Conservation (phyloP, 1,284 basidiomycete species). For the Apiotrichum laibachii region DNA sequence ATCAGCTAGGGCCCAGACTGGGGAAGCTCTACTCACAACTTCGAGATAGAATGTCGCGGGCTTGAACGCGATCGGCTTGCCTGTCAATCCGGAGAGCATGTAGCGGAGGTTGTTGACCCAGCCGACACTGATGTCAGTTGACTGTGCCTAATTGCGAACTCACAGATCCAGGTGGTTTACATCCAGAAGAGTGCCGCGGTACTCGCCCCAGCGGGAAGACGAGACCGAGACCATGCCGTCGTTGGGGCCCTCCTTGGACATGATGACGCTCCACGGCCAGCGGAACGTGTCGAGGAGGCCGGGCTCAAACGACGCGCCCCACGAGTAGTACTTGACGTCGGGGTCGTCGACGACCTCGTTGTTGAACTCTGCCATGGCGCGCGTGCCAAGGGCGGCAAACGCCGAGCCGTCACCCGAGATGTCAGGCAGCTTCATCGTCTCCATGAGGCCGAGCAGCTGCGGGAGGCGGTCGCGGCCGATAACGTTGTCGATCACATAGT, state of each 20-base stretch:
- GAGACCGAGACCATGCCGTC: constrained; percentile 90
- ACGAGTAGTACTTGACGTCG: constrained; percentile 82
- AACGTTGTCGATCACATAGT: constrained; percentile 80
- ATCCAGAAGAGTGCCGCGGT: constrained; percentile 71
- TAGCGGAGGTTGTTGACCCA: constrained; percentile 61
- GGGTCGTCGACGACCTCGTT: constrained; percentile 72
- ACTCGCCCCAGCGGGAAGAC: constrained; percentile 79
- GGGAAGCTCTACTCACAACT: constrained; percentile 53
- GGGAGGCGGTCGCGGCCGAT: constrained; percentile 58
- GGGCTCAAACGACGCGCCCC: constrained; percentile 85
- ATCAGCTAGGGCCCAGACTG: not conserved
- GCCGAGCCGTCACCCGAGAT: constrained; percentile 87
- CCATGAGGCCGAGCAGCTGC: constrained; percentile 57
- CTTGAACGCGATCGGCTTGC: constrained; percentile 82
- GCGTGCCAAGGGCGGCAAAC: constrained; percentile 80
- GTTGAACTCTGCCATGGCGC: constrained; percentile 85
- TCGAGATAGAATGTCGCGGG: constrained; percentile 85
- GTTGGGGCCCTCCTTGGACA: constrained; percentile 86
- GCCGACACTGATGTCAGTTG: constrained; percentile 41
- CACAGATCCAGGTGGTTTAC: constrained; percentile 91
- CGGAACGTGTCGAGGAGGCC: constrained; percentile 83
- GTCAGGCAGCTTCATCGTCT: constrained; percentile 61
- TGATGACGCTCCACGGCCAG: constrained; percentile 77
- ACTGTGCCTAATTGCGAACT: constrained; percentile 14
- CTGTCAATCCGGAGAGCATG: constrained; percentile 79